Evolutionary conservation across 495 filamentous ascomycete genomes (phyloP).

Genomic region (Penicillium verhagenii): DNA sequence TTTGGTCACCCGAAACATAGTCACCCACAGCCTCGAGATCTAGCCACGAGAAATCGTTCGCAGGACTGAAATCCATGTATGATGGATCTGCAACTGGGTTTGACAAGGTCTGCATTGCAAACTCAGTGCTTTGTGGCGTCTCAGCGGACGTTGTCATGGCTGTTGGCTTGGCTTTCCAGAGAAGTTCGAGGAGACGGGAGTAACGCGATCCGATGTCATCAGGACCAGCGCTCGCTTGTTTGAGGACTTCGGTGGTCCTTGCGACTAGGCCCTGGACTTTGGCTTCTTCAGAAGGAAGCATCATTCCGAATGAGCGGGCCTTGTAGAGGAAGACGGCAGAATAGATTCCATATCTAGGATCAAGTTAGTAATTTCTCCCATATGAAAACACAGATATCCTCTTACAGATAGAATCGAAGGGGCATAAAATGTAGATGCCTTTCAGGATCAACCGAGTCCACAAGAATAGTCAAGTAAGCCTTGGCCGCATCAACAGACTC

Average conservation of each 20-base stretch:
- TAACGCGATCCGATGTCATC: conserved; percentile 57
- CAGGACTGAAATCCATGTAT: conserved; percentile 49
- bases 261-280: conserved; percentile 52
- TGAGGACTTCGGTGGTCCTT: conserved; percentile 50
- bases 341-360: conserved; percentile 48
- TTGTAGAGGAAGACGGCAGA: conserved; percentile 58
- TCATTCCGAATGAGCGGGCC: conserved; percentile 56
- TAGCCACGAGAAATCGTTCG: conserved; percentile 58
- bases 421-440: conserved; percentile 60
- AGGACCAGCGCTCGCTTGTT: conserved; percentile 51
- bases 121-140: conserved; percentile 34
- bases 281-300: conserved; percentile 49
- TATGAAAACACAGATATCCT: neutral
- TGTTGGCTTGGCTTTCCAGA: conserved; percentile 46
- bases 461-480: conserved; percentile 55
- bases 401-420: conserved; percentile 56
- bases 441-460: conserved; percentile 53
- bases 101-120: conserved; percentile 30
- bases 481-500: conserved; percentile 64
- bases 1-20: conserved; percentile 50
- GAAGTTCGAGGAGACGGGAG: conserved; percentile 51
- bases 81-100: conserved; percentile 30
- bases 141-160: conserved; percentile 27
- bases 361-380: conserved; percentile 7
- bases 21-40: conserved; percentile 57